Conservation (phyloP, 495 filamentous ascomycete genomes). For the Copromyces sp. region DNA sequence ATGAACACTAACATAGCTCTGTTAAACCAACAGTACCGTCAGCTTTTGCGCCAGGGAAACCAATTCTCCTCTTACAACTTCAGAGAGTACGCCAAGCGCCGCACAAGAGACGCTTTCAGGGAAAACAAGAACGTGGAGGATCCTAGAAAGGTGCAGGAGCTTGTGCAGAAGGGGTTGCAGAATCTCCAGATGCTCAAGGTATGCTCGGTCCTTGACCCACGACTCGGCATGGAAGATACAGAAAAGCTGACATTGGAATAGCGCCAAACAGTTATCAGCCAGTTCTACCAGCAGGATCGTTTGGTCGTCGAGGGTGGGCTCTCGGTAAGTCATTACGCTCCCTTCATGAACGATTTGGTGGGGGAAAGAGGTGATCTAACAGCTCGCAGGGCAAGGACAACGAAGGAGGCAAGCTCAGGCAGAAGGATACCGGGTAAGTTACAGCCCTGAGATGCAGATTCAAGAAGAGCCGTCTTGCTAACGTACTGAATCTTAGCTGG, state of each 20-base stretch:
- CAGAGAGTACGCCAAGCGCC: constrained; percentile 85
- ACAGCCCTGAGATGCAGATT: not conserved
- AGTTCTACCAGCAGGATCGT: constrained; percentile 86
- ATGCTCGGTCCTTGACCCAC: constrained; percentile 15
- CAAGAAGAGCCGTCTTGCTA: not conserved
- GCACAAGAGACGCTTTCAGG: constrained; percentile 80
- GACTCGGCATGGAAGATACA: not conserved
- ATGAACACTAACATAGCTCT: not conserved
- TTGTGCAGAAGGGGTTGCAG: constrained; percentile 80
- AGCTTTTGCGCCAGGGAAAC: constrained; percentile 72
- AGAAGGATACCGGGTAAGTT: constrained; percentile 26
- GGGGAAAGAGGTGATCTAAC: constrained; percentile 4
- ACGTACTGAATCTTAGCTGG: not conserved
- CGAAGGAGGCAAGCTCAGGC: constrained; percentile 43
- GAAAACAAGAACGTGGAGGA: constrained; percentile 65
- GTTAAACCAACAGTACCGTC: constrained; percentile 60
- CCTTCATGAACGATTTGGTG: not conserved
- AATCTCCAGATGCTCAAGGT: constrained; percentile 91
- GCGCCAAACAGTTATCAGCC: constrained; percentile 90
- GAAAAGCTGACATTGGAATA: constrained; percentile 25
- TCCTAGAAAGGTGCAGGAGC: constrained; percentile 63
- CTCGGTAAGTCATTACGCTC: constrained; percentile 26
- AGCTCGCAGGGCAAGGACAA: constrained; percentile 59
- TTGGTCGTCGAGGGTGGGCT: constrained; percentile 87
- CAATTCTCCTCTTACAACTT: constrained; percentile 95